phyloP scores from a whole-genome alignment of 768 basidiomycete genomes.

The Piloderma croceum region DNA sequence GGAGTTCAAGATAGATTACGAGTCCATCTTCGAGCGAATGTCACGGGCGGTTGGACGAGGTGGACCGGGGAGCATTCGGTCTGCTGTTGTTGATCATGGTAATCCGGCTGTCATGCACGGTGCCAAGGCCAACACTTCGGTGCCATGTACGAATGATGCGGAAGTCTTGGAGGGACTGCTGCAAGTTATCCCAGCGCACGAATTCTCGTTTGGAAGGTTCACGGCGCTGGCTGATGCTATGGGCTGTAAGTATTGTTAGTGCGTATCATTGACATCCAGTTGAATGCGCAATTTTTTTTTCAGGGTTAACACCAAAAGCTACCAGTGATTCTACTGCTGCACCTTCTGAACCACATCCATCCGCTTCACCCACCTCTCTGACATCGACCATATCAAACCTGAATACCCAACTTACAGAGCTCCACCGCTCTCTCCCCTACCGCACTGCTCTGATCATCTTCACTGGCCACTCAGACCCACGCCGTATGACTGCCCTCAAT shows the following conservation, averaged over 20 bases:
- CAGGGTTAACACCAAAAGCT: constrained; percentile 61
- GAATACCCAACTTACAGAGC: constrained; percentile 50
- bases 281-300: background rate
- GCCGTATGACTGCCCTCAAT: constrained; percentile 69
- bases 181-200: constrained; percentile 55
- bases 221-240: constrained; percentile 73
- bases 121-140: constrained; percentile 68
- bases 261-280: constrained; percentile 1
- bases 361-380: constrained; percentile 32
- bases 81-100: constrained; percentile 81
- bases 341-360: constrained; percentile 19
- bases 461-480: constrained; percentile 86
- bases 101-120: constrained; percentile 83
- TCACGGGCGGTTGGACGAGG: constrained; percentile 42
- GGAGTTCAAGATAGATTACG: constrained; percentile 77
- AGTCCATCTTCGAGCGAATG: constrained; percentile 87
- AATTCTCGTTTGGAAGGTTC: constrained; percentile 81
- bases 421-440: constrained; percentile 68
- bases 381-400: constrained; percentile 41
- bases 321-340: constrained; percentile 30
- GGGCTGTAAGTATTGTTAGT: constrained; percentile 58
- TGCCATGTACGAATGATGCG: constrained; percentile 71
- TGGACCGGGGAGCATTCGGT: constrained; percentile 38
- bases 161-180: constrained; percentile 72
- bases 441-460: constrained; percentile 82